Conservation (phyloP, 345 rosid genomes). For the Murraya paniculata region DNA sequence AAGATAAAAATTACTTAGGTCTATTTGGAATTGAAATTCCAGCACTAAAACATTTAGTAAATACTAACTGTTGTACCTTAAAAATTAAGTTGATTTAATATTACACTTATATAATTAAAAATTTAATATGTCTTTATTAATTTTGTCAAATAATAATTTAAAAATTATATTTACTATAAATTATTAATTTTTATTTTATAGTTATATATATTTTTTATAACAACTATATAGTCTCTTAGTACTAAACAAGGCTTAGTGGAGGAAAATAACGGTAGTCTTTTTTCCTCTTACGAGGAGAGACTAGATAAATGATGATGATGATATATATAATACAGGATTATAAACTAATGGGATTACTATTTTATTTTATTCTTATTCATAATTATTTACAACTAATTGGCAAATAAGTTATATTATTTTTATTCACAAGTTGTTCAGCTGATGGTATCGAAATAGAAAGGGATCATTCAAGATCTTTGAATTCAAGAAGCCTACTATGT, state of each 20-base stretch:
- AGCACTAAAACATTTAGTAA: accelerated
- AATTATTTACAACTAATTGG: not conserved
- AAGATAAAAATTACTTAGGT: too few relatives aligned
- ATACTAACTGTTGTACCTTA: accelerated
- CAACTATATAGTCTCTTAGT: too few relatives aligned
- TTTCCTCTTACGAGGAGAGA: too few relatives aligned
- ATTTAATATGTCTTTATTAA: too few relatives aligned
- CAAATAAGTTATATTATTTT: not conserved
- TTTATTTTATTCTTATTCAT: not conserved
- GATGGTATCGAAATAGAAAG: not conserved
- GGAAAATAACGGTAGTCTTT: too few relatives aligned
- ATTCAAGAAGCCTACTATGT: not conserved
- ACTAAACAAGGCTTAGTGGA: too few relatives aligned
- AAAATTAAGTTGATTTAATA: too few relatives aligned
- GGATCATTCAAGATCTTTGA: not conserved
- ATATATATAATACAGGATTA: not conserved
- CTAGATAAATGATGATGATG: not conserved
- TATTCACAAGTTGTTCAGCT: not conserved
- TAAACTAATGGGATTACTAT: not conserved
- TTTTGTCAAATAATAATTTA: too few relatives aligned
- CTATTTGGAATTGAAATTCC: too few relatives aligned
- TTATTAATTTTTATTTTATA: too few relatives aligned
- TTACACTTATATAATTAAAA: too few relatives aligned
- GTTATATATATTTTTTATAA: accelerated
- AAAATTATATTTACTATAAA: too few relatives aligned